These are phyloP conservation scores for Solanum rostratum DNA, from an alignment of 257 asterid species.

Conservation along the genomic window DNA sequence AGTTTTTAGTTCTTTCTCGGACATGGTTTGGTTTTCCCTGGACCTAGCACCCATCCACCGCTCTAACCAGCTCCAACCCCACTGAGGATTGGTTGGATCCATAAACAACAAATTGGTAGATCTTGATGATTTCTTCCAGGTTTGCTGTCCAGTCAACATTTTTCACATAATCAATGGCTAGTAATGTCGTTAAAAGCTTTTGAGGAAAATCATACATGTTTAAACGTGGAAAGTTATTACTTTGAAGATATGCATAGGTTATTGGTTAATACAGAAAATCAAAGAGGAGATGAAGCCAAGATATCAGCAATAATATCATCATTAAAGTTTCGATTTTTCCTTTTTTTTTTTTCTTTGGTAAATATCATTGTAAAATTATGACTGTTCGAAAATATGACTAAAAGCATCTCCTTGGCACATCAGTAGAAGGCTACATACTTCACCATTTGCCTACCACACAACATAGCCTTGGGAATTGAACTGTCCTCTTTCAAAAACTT, in stretches of 20 bases:
- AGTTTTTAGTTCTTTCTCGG: constrained; percentile 2
- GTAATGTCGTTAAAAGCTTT: background rate
- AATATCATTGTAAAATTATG: background rate
- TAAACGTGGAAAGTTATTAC: background rate
- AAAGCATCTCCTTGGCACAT: background rate
- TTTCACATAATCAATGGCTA: background rate
- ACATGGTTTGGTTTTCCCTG: constrained; percentile 27
- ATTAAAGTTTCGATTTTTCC: background rate
- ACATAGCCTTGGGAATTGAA: background rate
- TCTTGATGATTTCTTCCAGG: constrained; percentile 75
- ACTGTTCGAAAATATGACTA: background rate
- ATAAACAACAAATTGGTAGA: constrained; percentile 63
- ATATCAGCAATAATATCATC: background rate
- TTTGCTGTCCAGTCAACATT: constrained; percentile 42
- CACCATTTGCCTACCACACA: background rate
- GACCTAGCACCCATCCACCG: constrained; percentile 87
- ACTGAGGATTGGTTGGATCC: constrained; percentile 93
- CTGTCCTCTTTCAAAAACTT: background rate
- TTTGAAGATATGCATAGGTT: background rate
- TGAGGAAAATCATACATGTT: background rate
- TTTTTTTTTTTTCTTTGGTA: background rate
- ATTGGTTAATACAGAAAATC: background rate
- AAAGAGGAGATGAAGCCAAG: background rate
- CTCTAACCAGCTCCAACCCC: constrained; percentile 99
- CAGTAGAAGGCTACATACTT: background rate